Base-by-base conservation (phyloP, 169 alveolate genomes). In the Plasmodium knowlesi region DNA sequence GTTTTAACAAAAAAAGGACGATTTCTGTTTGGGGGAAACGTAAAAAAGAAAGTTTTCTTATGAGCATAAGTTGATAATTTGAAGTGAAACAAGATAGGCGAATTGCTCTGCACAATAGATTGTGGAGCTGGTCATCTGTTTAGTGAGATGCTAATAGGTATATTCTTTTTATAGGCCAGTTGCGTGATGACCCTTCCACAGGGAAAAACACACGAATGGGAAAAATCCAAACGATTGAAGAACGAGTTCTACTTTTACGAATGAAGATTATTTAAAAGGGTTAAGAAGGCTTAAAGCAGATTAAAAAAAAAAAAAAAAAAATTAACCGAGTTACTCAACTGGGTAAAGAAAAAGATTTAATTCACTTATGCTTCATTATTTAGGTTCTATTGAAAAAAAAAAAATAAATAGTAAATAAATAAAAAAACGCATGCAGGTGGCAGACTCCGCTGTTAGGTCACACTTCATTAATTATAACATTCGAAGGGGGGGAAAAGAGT, bases 31-130 rank as follows among this genome's bases (percentile, higher is more conserved):
- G 61, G 93, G 71, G 14, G 10, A 74, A 76, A 54, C 25, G 32
- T 22, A 57, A 53, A 86, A 32, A 37, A 19, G 54, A 10, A 78
- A 74, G 19, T 50, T 34, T 78, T 86, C 76, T 34, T 86, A n/a
- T 86, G 79, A 86, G 84, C 82, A 86, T 57, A 43, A 76, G 50
- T 53, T 16, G 79, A 19, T 34, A 86, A 37, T 54, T 86, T 86
- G 25, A 8, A 32, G 67, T 74, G 70, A 73, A 84, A 43, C 92
- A 43, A 82, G 22, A 16, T 50, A 25, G 72, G 25, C 81, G 41
- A 41, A 34, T 41, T 25, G 37, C n/a, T 67, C 22, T 22, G 37
- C 43, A 54, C 37, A 5, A n/a, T 50, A 19, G 0, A 43, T 12
- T 14, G 70, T 30, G 16, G 3, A 41, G 30, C 2, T 16, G 72